Evolutionary conservation across 306 rosid species (phyloP).

Genomic region (Cicer bijugum): DNA sequence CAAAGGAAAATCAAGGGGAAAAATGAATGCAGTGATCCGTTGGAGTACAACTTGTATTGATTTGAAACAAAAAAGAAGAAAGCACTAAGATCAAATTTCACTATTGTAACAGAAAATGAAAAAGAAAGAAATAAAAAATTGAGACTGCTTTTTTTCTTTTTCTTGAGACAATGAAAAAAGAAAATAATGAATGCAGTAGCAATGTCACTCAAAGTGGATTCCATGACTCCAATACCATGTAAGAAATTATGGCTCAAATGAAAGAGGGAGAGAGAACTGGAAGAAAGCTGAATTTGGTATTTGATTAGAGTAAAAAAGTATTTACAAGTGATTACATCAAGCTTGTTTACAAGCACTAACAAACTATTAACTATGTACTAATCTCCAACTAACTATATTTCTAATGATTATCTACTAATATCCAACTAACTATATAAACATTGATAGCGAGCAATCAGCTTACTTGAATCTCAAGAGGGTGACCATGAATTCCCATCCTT

Average conservation of each 20-base stretch:
- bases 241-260: not conserved
- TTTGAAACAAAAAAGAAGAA: too few relatives aligned
- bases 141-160: too few relatives aligned
- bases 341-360: not conserved
- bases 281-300: not conserved
- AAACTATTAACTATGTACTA: constrained; percentile 1
- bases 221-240: not conserved
- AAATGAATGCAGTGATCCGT: too few relatives aligned
- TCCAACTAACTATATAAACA: constrained; percentile 4
- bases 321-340: not conserved
- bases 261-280: not conserved
- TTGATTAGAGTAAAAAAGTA: not conserved
- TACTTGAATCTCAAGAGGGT: constrained; percentile 95
- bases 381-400: not conserved
- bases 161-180: too few relatives aligned
- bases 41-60: too few relatives aligned
- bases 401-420: constrained; percentile 10
- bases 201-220: not conserved
- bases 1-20: too few relatives aligned
- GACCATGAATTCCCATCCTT: constrained; percentile 95
- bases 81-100: too few relatives aligned
- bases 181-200: not conserved
- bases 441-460: constrained; percentile 41
- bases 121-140: too few relatives aligned
- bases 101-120: too few relatives aligned